Evolutionary conservation across 2,329 filamentous ascomycete genomes (phyloP), one percentile per base, ranked within the genome.

Genomic region (Lasiodiplodia sp.): DNA sequence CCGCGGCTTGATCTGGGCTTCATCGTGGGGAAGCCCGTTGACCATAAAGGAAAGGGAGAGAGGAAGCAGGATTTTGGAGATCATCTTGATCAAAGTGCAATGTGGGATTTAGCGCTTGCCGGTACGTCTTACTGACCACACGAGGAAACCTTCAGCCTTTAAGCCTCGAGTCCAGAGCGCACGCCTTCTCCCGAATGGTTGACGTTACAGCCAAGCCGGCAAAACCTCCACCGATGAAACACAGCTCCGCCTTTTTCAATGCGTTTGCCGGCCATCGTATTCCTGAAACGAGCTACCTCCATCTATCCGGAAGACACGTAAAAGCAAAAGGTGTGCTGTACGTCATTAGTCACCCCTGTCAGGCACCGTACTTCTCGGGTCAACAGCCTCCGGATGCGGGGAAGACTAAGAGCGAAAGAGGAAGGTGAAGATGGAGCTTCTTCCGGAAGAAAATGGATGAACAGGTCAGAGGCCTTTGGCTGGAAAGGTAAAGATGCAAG

Each of bases 271-370:
- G 7, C 18, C 18, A 18, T 16, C n/a, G n/a, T 10, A 11, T 47
- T 18, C 3, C 23, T 53, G n/a, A 53, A 53, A 25, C 51, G 51
- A 47, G 23, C 21, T 18, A 18, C 14, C 18, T 53, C 51, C 51
- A 31, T 53, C 51, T 53, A 53, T 53, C 51, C 51, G 51, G 23
- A 31, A 18, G 51, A 31, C 51, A 31, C 23, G 28, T 53, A 53
- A 31, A 53, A 47, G 44, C 51, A 18, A n/a, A 10, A 6, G 14
- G 2, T 8, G 23, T 25, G 28, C 7, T 18, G 16, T 31, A 53
- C 51, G 23, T n/a, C 51, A 53, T 31, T 16, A 23, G 25, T 14
- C 23, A 28, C 28, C 51, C 14, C 18, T 3, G 23, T n/a, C 23
- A 53, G 23, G 51, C 18, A 31, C 51, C 23, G 23, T 6, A 16